These are phyloP conservation scores for Ephemerocybe angulata DNA, from an alignment of 768 basidiomycete species.

Conservation along the genomic window DNA sequence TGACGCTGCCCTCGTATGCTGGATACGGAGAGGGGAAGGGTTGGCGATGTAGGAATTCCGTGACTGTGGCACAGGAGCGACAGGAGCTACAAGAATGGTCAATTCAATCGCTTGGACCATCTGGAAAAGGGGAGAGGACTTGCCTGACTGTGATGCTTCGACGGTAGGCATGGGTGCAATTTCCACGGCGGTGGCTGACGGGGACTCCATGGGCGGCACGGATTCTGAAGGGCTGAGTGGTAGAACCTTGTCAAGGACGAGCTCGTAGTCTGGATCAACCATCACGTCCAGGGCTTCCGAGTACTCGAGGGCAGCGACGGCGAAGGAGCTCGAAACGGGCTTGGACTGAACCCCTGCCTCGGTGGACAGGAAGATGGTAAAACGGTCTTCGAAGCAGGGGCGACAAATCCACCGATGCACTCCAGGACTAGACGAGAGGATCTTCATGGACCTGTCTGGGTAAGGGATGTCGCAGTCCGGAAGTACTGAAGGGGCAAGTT, in stretches of 20 bases:
- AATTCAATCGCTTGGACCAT: neutral
- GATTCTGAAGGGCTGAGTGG: neutral
- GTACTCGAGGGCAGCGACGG: conserved; percentile 70
- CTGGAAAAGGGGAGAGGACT: neutral
- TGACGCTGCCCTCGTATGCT: conserved; percentile 25
- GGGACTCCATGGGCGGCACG: neutral
- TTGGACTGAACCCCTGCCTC: conserved; percentile 33
- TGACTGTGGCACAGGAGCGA: conserved; percentile 10
- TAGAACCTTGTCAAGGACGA: conserved; percentile 14
- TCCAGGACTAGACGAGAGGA: conserved; percentile 47
- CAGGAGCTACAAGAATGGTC: conserved; percentile 3
- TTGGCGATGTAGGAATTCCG: conserved; percentile 37
- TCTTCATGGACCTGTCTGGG: conserved; percentile 27
- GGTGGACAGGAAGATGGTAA: conserved; percentile 48
- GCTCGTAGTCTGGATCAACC: conserved; percentile 45
- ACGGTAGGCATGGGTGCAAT: neutral
- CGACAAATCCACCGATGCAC: conserved; percentile 68
- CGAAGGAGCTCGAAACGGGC: conserved; percentile 47
- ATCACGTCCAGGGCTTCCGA: conserved; percentile 64
- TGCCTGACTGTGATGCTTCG: neutral
- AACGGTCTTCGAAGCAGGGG: conserved; percentile 74
- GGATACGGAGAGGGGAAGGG: conserved; percentile 49
- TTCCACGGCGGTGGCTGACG: neutral
- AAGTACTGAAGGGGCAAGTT: conserved; percentile 22
- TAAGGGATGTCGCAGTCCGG: conserved; percentile 27